A percentile compares a stretch with the other conserved stretches of the same genome.
Evolutionary conservation across 352 stramenopile genomes (phyloP).

Genomic region (Thalassiosira livingstoniorum): DNA sequence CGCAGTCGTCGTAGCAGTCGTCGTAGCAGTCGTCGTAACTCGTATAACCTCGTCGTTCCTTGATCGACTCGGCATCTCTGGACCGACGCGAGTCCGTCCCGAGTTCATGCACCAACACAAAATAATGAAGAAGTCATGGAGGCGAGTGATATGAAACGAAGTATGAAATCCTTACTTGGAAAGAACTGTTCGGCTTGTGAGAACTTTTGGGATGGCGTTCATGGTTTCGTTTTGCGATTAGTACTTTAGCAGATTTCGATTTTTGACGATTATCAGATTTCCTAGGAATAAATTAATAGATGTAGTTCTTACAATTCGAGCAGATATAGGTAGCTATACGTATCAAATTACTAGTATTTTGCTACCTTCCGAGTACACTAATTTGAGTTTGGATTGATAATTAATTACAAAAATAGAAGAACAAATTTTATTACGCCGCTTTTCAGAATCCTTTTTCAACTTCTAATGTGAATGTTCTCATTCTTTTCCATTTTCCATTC

Average conservation of each 20-base stretch:
- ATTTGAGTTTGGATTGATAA: too few relatives aligned
- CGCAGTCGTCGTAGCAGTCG: background rate
- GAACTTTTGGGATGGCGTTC: slow-evolving; percentile 40
- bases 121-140: background rate
- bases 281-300: background rate
- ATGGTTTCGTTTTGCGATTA: slow-evolving; percentile 9
- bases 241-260: background rate
- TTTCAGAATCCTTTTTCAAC: too few relatives aligned
- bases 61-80: background rate
- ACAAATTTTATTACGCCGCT: background rate
- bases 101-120: background rate
- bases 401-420: too few relatives aligned
- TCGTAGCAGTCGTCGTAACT: background rate
- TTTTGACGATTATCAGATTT: background rate
- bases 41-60: background rate
- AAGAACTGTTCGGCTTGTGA: slow-evolving; percentile 44
- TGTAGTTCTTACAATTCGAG: background rate
- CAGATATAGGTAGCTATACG: background rate
- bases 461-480: background rate
- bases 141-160: background rate
- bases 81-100: background rate
- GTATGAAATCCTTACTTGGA: slow-evolving; percentile 39
- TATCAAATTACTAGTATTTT: background rate
- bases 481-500: background rate
- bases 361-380: too few relatives aligned